Conservation (phyloP, 164 flowering plant species). For the Vitis vinifera region ASM3070453v1 NC_081813.1:20113501-20114000, state of each 20-base stretch:
- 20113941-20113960: too few relatives aligned
- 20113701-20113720: too few relatives aligned
- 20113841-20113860: background rate
- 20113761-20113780: background rate
- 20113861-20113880: too few relatives aligned
- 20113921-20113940: too few relatives aligned
- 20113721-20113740: too few relatives aligned
- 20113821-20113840: background rate
- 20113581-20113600: background rate
- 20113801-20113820: background rate
- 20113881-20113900: too few relatives aligned
- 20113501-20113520: slow-evolving; percentile 23
- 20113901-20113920: too few relatives aligned
- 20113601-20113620: background rate
- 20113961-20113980: background rate
- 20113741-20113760: background rate
- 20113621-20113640: background rate
- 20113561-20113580: too few relatives aligned
- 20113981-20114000: background rate
- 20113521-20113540: background rate
- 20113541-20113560: too few relatives aligned
- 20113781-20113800: background rate
- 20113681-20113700: too few relatives aligned
- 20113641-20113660: slow-evolving; percentile 2
- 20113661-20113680: background rate